These are phyloP conservation scores for Ceratocystis colombiana DNA, from an alignment of 2,329 filamentous ascomycete genomes.

Conservation along the genomic window DNA sequence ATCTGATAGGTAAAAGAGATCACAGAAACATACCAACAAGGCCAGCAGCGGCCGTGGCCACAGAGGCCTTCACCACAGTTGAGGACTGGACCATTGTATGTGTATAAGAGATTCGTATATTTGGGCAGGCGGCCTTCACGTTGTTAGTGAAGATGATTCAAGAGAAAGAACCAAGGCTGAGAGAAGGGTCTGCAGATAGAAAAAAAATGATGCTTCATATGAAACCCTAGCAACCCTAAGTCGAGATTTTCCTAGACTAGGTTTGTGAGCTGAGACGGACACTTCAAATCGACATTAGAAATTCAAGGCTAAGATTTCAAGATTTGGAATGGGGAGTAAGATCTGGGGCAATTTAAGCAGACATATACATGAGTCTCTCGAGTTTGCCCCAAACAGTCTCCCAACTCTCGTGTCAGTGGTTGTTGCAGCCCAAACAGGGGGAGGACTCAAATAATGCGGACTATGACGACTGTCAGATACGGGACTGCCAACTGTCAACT, in stretches of 20 bases:
- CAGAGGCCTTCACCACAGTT: constrained; percentile 50
- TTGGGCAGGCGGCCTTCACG: neutral
- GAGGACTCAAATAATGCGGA: neutral
- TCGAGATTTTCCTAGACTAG: neutral
- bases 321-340: neutral
- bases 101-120: neutral
- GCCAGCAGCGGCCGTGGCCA: constrained; percentile 51
- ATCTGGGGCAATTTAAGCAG: neutral
- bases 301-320: too few species aligned
- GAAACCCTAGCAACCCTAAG: constrained; percentile 1
- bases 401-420: neutral
- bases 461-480: too few species aligned
- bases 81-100: constrained; percentile 41
- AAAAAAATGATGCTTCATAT: constrained; percentile 8
- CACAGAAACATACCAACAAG: constrained; percentile 43
- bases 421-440: neutral
- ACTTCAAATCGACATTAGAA: too few species aligned
- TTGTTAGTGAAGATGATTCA: neutral
- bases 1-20: neutral
- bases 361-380: neutral
- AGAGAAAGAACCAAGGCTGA: constrained; percentile 4
- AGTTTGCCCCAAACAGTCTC: neutral
- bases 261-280: neutral
- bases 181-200: neutral
- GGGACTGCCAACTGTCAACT: too few species aligned